Conservation (phyloP, 2,329 filamentous ascomycete species). For the Fusarium sp. region DNA sequence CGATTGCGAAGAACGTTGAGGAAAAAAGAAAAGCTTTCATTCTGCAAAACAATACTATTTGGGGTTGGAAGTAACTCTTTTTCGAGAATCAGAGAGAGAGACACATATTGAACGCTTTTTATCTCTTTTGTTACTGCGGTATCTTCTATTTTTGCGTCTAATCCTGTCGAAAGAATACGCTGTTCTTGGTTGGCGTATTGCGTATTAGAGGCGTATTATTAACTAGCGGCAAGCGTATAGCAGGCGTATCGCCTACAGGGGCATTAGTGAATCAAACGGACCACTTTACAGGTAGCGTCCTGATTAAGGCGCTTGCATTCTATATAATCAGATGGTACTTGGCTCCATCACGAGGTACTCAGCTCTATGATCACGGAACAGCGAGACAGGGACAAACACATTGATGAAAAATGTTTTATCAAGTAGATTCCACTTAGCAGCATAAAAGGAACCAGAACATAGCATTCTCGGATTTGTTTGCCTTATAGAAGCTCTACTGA, state of each 20-base stretch:
- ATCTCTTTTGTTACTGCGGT: background rate
- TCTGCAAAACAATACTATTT: background rate
- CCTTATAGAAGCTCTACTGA: background rate
- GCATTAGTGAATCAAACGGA: too few relatives aligned
- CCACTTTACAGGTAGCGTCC: background rate
- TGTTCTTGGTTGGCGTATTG: background rate
- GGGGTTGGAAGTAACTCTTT: accelerated
- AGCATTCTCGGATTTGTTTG: background rate
- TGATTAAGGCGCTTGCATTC: background rate
- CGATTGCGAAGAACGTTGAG: background rate
- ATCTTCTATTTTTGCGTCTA: background rate
- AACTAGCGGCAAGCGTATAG: background rate
- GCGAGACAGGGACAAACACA: too few relatives aligned
- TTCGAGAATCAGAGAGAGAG: background rate
- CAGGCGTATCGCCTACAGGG: background rate
- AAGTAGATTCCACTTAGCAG: accelerated
- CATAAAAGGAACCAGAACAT: background rate
- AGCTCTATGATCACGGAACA: background rate
- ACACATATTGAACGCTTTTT: background rate
- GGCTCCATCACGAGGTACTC: background rate
- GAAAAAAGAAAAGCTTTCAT: background rate
- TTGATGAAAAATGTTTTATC: accelerated
- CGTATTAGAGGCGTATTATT: background rate
- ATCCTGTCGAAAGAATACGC: background rate
- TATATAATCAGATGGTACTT: background rate